Percentiles rank a stretch among this genome's conserved stretches.
Evolutionary conservation across 177 flowering plant genomes (phyloP).

Genomic region (Vitis hybrid): DNA sequence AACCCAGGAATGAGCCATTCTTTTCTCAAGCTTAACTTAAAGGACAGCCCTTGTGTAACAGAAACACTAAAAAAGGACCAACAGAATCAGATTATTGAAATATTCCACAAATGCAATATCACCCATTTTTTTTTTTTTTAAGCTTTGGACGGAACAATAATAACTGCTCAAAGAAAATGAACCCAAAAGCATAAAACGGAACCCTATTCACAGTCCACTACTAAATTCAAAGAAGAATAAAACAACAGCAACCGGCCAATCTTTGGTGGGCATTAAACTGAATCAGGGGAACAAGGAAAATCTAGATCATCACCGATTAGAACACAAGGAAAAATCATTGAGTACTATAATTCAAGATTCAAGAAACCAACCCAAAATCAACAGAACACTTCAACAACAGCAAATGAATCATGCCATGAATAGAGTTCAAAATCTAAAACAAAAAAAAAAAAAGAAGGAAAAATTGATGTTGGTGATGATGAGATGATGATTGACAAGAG

Average conservation of each 20-base stretch:
- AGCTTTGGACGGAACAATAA: too few species aligned
- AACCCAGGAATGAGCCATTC: constrained; percentile 52
- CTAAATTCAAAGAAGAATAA: too few species aligned
- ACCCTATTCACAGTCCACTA: too few species aligned
- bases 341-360: background rate
- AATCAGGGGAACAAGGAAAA: background rate
- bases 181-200: too few species aligned
- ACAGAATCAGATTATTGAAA: background rate
- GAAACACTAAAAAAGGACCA: background rate
- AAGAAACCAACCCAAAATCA: background rate
- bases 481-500: constrained; percentile 4
- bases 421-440: background rate
- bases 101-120: background rate
- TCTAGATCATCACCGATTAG: background rate
- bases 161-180: too few species aligned
- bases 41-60: constrained; percentile 3
- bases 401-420: background rate
- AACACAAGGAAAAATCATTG: background rate
- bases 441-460: constrained; percentile 7
- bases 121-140: background rate
- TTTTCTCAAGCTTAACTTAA: constrained; percentile 17
- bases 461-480: background rate
- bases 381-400: background rate
- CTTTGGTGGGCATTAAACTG: background rate
- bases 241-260: too few species aligned